A percentile compares a stretch with the other conserved stretches of the same genome.
Evolutionary conservation across 2,329 filamentous ascomycete species (phyloP).

Genomic region (Chrysosporium queenslandicum): DNA sequence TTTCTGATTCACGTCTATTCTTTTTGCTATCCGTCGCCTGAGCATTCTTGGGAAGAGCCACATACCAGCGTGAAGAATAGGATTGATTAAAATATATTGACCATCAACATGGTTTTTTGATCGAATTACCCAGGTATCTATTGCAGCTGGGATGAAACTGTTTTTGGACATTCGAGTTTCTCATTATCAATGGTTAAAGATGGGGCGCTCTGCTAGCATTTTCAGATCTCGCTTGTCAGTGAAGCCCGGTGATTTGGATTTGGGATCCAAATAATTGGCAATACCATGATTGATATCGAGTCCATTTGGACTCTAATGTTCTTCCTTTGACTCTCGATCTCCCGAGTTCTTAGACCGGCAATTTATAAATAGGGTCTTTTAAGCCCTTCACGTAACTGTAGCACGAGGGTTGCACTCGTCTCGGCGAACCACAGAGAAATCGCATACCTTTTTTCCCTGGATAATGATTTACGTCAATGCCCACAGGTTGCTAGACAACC

Average conservation of each 20-base stretch:
- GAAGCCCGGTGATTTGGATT: too few relatives aligned
- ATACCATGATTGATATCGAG: neutral
- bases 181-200: too few relatives aligned
- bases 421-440: neutral
- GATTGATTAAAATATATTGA: neutral
- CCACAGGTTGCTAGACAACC: neutral
- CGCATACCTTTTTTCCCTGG: neutral
- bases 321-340: too few relatives aligned
- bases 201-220: too few relatives aligned
- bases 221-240: too few relatives aligned
- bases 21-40: neutral
- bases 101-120: neutral
- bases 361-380: neutral
- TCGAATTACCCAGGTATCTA: too few relatives aligned
- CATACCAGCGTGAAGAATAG: neutral
- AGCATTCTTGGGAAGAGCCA: constrained; percentile 1
- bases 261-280: neutral
- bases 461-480: too few relatives aligned
- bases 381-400: neutral
- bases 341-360: too few relatives aligned
- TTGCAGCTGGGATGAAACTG: too few relatives aligned
- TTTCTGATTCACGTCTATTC: neutral
- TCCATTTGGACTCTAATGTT: too few relatives aligned
- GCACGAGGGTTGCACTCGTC: neutral
- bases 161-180: too few relatives aligned